These are phyloP conservation scores for Blastobotrys proliferans DNA, from an alignment of 1,139 yeast genomes.

Conservation along the genomic window DNA sequence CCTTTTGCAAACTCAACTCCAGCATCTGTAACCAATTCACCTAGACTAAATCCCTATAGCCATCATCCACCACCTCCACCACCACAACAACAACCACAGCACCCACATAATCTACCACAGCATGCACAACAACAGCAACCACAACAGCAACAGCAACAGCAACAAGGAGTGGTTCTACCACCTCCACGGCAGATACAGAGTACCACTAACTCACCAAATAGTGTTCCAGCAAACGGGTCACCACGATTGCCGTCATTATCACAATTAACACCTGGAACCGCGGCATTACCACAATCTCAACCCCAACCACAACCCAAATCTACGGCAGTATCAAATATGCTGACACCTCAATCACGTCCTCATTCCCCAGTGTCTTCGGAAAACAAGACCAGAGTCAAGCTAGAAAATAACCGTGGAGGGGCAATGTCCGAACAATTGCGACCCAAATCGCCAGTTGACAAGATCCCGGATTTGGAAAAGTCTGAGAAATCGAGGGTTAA, in stretches of 20 bases:
- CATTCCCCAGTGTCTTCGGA: conserved; percentile 26
- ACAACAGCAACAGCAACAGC: conserved; percentile 9
- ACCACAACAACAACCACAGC: conserved; percentile 13
- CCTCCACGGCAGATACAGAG: conserved; percentile 6
- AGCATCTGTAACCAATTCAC: conserved; percentile 13
- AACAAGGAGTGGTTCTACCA: conserved; percentile 1
- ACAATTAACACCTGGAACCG: conserved; percentile 12
- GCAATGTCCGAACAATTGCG: conserved; percentile 34
- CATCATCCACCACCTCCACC: conserved; percentile 12
- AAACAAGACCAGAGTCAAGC: not conserved
- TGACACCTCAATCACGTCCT: conserved; percentile 31
- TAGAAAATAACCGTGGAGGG: conserved; percentile 21
- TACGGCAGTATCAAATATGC: conserved; percentile 21
- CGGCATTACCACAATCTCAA: conserved; percentile 5
- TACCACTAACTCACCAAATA: not conserved
- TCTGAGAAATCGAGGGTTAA: conserved; percentile 33
- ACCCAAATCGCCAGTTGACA: conserved; percentile 32
- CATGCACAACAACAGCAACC: conserved; percentile 13
- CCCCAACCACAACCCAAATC: conserved; percentile 8
- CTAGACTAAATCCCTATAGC: conserved; percentile 11
- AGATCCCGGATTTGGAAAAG: conserved; percentile 31
- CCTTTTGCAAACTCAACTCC: conserved; percentile 9
- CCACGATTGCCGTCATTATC: conserved; percentile 16
- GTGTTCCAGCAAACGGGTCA: conserved; percentile 2
- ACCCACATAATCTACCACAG: conserved; percentile 6